phyloP scores from a whole-genome alignment of 108 stramenopile genomes.

The Pinguiococcus pyrenoidosus region DNA sequence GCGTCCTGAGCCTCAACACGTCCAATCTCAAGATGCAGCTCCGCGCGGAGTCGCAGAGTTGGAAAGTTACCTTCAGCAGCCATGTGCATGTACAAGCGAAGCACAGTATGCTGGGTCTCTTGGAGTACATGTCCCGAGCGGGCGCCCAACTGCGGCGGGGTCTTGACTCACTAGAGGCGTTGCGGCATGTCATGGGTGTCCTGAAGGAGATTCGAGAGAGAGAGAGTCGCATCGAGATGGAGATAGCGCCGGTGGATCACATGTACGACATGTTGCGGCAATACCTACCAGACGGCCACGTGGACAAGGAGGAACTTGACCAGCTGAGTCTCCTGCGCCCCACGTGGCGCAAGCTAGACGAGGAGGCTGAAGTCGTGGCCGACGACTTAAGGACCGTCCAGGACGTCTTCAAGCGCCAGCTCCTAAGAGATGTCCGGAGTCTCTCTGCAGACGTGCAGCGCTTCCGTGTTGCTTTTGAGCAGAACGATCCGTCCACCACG shows the following conservation, averaged over 20 bases:
- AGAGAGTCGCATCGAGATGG: constrained; percentile 42
- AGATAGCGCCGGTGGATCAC: constrained; percentile 45
- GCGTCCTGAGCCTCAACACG: constrained; percentile 42
- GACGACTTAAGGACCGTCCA: constrained; percentile 31
- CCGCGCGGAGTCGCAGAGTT: constrained; percentile 31
- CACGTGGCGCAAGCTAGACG: constrained; percentile 40
- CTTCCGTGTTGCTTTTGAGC: too few relatives aligned
- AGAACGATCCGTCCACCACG: constrained; percentile 29
- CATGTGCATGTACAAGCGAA: constrained; percentile 43
- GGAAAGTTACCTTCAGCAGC: constrained; percentile 45
- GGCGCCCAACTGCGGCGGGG: constrained; percentile 30
- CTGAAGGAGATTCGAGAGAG: constrained; percentile 44
- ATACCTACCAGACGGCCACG: constrained; percentile 35
- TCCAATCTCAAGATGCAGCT: constrained; percentile 47
- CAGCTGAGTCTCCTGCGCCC: constrained; percentile 33
- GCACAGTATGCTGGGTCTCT: constrained; percentile 30
- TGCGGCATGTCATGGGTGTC: constrained; percentile 43
- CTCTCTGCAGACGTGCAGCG: background rate
- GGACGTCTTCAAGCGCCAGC: constrained; percentile 40
- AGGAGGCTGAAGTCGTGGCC: constrained; percentile 39
- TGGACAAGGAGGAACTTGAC: constrained; percentile 45
- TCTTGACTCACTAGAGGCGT: constrained; percentile 37
- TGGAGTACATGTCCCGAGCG: constrained; percentile 39
- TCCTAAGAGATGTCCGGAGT: constrained; percentile 32
- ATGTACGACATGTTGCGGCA: constrained; percentile 51